A percentile compares a stretch with the other conserved stretches of the same genome.
Evolutionary conservation across 2,329 filamentous ascomycete genomes (phyloP).

Genomic region (Didymella exigua): DNA sequence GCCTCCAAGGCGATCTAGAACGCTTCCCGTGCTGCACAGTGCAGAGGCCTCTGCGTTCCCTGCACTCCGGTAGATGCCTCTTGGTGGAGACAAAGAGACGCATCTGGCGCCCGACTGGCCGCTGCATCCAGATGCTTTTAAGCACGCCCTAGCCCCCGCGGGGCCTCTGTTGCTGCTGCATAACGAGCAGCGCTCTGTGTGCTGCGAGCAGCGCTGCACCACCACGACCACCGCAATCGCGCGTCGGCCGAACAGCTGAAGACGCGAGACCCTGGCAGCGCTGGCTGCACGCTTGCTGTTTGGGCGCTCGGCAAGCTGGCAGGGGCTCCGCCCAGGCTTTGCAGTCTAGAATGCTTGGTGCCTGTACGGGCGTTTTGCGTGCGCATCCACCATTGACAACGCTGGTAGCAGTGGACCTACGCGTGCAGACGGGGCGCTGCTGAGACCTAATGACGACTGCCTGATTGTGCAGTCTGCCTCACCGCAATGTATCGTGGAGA

Average conservation of each 20-base stretch:
- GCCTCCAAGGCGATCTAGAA: conserved; percentile 42
- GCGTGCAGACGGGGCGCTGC: conserved; percentile 7
- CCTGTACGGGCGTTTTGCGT: conserved; percentile 8
- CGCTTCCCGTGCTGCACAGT: conserved; percentile 32
- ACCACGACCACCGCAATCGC: neutral
- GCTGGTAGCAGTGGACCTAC: conserved; percentile 7
- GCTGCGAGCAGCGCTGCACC: conserved; percentile 5
- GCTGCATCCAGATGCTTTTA: conserved; percentile 6
- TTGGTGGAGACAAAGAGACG: conserved; percentile 17
- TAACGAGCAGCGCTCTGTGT: neutral
- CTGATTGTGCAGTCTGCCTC: conserved; percentile 7
- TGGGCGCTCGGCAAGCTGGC: conserved; percentile 12
- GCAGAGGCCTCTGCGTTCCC: conserved; percentile 34
- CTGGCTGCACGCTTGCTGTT: conserved; percentile 1
- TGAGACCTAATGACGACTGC: conserved; percentile 15
- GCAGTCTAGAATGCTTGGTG: conserved; percentile 21
- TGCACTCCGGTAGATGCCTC: conserved; percentile 15
- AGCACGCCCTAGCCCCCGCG: neutral
- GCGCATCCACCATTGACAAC: conserved; percentile 4
- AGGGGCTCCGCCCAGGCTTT: conserved; percentile 7
- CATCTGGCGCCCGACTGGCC: conserved; percentile 12
- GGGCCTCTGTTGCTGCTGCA: neutral
- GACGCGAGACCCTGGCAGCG: conserved; percentile 1
- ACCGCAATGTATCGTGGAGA: conserved; percentile 13
- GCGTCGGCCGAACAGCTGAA: conserved; percentile 6